Evolutionary conservation across 176 grass and related monocot species (phyloP), one percentile per base, ranked within the genome.

Genomic region (Eremochloa ophiuroides): DNA sequence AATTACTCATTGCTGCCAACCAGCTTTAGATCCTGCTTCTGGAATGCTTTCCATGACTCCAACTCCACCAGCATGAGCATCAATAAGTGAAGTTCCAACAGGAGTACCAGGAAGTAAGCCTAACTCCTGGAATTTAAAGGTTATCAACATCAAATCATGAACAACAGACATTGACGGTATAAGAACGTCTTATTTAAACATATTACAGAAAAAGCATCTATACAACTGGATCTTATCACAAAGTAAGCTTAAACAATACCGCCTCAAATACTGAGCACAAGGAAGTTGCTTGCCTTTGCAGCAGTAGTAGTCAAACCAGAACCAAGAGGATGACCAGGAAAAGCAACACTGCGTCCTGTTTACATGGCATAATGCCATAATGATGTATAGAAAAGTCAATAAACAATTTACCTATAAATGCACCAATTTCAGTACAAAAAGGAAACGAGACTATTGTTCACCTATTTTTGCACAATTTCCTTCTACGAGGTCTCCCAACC

Each of bases 291-390:
- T 91, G 78, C 95, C 92, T 94, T 91, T 86, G 95, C 92, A 77
- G 95, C 86, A 81, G 81, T 46, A 87, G 86, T 75, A 74, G 90
- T 95, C 82, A 98, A 87, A 75, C 95, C 95, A 73, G 92, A 91
- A 93, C 95, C 95, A 71, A 98, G 89, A 85, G 95, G 84, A 91
- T 98, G 92, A 46, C 95, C 95, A 53, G 92, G 95, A 93, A 98
- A 98, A 68, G 95, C 95, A 75, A 95, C 95, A 88, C 92, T 93
- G 53, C 84, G 79, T 70, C 95, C 95, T 98, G 85, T 89, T 83
- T 82, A 20, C 58, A 38, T 92, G 82, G 23, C 66, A 62, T 37
- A 72, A 71, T 42, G 47, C 63, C 28, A 33, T 53, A 77, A 61
- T 33, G 23, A 7, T 53, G 11, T 33, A 73, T 87, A 81, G 47